Base-by-base conservation (phyloP, 2,329 filamentous ascomycete genomes). In the Metarhizium album region DNA sequence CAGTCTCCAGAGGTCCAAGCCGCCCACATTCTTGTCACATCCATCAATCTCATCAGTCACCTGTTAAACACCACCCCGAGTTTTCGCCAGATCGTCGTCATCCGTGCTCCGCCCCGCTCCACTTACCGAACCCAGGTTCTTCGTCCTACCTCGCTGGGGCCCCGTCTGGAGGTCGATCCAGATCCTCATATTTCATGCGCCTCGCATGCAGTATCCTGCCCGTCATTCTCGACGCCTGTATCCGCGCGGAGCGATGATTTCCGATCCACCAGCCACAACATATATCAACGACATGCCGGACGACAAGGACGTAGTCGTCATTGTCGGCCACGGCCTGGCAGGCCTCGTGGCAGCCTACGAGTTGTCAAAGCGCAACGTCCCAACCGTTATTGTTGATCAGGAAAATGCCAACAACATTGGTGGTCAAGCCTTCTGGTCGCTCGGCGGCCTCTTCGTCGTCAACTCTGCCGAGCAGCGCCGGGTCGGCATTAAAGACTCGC, bases 341-440 rank as follows among this genome's bases (percentile, higher is more conserved):
- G 79, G 78, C n/a, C 73, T 82, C 8, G 78, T 81, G 18, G 75
- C 79, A 3, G 78, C 78, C 42, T 78, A 72, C 56, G 78, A 82
- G 64, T 72, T 82, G 6, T 67, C 72, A 14, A 66, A 72, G 58
- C 74, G 70, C 52, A 65, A 70, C 47, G 65, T 81, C n/a, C 72
- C 70, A 2, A 69, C 69, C 35, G 52, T 81, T 46, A 63, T 82
- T 42, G 48, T 83, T 47, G 80, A 83, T 63, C 79, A 83, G 59
- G 79, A 83, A 60, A 76, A 75, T 52, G 70, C 68, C 29, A 63
- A 70, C 54, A 81, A 72, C 57, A 67, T 83, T 9, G 80, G 80
- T 52, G 79, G 79, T 2, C 79, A 83, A 62, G 79, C 79, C 6
- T 82, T 82, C 60, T 83, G 79, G 78, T 83, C 79, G 3, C 72